A percentile compares a stretch with the other conserved stretches of the same genome.
Conservation (phyloP, 148 eudicot genomes). For the Mesembryanthemum crystallinum region DNA sequence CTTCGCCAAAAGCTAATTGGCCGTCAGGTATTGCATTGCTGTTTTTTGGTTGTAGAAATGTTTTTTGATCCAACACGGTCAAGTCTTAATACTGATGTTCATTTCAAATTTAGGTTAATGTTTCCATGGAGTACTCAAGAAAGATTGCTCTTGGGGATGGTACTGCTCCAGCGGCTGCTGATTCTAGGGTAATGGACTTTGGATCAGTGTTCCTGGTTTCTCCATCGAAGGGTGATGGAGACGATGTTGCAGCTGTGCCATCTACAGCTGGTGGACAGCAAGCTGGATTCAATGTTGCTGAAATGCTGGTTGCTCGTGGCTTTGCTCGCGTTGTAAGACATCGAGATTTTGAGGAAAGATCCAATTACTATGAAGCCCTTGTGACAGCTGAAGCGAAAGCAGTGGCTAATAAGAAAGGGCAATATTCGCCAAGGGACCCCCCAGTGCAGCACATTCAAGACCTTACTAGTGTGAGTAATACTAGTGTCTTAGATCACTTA, state of each 20-base stretch:
- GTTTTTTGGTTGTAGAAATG: not conserved
- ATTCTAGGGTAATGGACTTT: constrained; percentile 76
- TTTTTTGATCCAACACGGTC: constrained; percentile 1
- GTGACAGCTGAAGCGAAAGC: constrained; percentile 87
- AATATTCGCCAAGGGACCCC: constrained; percentile 66
- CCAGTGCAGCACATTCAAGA: constrained; percentile 70
- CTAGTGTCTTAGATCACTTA: not conserved
- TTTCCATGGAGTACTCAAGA: constrained; percentile 95
- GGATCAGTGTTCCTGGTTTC: constrained; percentile 77
- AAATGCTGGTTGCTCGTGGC: constrained; percentile 81
- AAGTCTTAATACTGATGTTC: constrained; percentile 15
- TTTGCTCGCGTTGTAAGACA: constrained; percentile 70
- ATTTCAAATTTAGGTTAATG: constrained; percentile 63
- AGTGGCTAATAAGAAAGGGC: constrained; percentile 60
- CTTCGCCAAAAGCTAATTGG: constrained; percentile 82
- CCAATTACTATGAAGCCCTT: constrained; percentile 82
- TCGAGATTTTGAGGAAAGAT: constrained; percentile 87
- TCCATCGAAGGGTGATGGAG: constrained; percentile 62
- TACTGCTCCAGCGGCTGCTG: constrained; percentile 40
- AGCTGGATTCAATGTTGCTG: constrained; percentile 73
- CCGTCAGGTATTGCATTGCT: constrained; percentile 53
- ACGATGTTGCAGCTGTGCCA: constrained; percentile 39
- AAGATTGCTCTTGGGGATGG: constrained; percentile 57
- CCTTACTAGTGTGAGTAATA: constrained; percentile 61
- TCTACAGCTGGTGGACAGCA: constrained; percentile 49